Percentiles rank a stretch among this genome's conserved stretches.
Evolutionary conservation across 495 filamentous ascomycete genomes (phyloP).

Genomic region (Cercophora sp.): DNA sequence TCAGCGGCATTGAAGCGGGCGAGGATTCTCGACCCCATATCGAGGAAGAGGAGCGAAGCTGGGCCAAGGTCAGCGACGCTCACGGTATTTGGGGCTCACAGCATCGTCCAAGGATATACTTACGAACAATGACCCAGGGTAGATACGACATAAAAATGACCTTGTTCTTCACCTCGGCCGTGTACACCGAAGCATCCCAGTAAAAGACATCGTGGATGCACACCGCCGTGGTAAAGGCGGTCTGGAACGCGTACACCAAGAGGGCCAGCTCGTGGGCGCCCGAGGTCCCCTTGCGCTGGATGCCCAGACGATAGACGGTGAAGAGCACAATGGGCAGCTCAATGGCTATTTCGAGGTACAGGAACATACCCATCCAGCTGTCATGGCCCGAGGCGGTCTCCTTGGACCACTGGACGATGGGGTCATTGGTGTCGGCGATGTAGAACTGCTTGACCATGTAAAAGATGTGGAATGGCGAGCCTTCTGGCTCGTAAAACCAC

Average conservation of each 20-base stretch:
- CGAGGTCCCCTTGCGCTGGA: conserved; percentile 33
- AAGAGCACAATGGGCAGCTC: conserved; percentile 67
- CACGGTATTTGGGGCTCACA: too few species aligned
- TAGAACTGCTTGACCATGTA: conserved; percentile 56
- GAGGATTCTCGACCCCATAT: conserved; percentile 40
- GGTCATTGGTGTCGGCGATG: conserved; percentile 67
- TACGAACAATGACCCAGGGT: conserved; percentile 70
- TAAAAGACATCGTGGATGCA: conserved; percentile 56
- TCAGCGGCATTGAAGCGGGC: conserved; percentile 34
- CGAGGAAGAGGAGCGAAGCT: conserved; percentile 38
- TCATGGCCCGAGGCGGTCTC: conserved; percentile 28
- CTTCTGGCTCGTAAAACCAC: conserved; percentile 43
- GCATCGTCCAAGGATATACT: too few species aligned
- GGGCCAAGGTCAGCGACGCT: too few species aligned
- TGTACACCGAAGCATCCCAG: conserved; percentile 48
- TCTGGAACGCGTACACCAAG: conserved; percentile 64
- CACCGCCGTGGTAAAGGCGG: conserved; percentile 65
- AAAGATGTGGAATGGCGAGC: conserved; percentile 44
- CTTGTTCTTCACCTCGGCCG: conserved; percentile 49
- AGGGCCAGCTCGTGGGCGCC: conserved; percentile 58
- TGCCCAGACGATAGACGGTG: conserved; percentile 31
- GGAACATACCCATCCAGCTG: conserved; percentile 66
- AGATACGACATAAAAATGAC: conserved; percentile 54
- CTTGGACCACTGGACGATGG: conserved; percentile 64
- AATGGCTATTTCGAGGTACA: conserved; percentile 65